A percentile compares a stretch with the other conserved stretches of the same genome.
phyloP scores from a whole-genome alignment of 345 rosid species.

The Sonneratia caseolaris region DNA sequence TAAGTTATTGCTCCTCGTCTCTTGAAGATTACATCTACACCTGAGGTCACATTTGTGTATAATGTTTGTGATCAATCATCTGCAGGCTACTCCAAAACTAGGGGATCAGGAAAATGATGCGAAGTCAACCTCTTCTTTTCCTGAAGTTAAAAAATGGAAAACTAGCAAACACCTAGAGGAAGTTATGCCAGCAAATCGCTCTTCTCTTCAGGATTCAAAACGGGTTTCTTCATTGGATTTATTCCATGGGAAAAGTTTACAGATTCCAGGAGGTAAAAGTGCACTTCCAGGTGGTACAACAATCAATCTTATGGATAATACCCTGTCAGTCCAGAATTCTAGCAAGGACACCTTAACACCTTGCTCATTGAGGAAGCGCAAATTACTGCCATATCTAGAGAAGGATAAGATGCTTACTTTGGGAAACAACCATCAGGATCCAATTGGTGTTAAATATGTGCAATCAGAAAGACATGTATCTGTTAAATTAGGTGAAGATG shows the following conservation, averaged over 20 bases:
- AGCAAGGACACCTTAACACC: constrained; percentile 27
- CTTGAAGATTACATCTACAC: not conserved
- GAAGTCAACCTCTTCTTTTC: constrained; percentile 22
- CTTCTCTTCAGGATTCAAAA: constrained; percentile 38
- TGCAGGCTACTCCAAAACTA: constrained; percentile 13
- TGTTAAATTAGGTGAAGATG: constrained; percentile 21
- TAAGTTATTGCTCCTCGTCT: not conserved
- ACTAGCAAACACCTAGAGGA: constrained; percentile 30
- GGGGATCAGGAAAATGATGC: constrained; percentile 13
- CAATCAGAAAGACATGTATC: constrained; percentile 17
- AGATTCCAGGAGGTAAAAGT: constrained; percentile 19
- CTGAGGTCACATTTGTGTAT: not conserved
- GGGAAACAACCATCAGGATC: constrained; percentile 8
- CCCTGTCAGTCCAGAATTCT: constrained; percentile 17
- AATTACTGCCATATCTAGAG: constrained; percentile 24
- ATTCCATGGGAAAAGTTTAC: constrained; percentile 19
- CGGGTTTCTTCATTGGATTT: constrained; percentile 29
- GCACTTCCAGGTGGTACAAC: constrained; percentile 15
- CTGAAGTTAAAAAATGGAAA: constrained; percentile 30
- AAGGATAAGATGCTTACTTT: constrained; percentile 11
- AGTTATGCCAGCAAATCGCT: constrained; percentile 66
- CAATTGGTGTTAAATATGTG: constrained; percentile 18
- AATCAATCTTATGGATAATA: constrained; percentile 23
- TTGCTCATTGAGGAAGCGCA: constrained; percentile 48
- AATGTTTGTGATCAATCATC: not conserved